phyloP scores from a whole-genome alignment of 768 basidiomycete genomes.

The Daedalea quercina region DNA sequence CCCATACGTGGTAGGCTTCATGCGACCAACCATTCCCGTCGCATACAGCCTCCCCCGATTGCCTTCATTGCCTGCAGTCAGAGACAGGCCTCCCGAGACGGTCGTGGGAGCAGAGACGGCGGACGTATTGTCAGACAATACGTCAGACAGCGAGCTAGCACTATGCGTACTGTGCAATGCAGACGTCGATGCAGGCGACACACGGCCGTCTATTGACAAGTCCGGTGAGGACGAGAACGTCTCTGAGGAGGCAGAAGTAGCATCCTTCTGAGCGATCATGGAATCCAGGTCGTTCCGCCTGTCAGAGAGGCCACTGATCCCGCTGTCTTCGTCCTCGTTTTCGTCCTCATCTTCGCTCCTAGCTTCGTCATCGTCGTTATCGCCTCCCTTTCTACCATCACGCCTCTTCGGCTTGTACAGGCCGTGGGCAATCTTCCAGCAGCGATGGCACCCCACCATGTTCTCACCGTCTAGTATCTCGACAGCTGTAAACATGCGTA shows the following conservation, averaged over 20 bases:
- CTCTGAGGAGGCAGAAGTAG: background rate
- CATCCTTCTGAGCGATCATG: background rate
- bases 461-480: slow-evolving; percentile 93
- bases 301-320: slow-evolving; percentile 15
- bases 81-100: slow-evolving; percentile 5
- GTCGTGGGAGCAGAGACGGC: slow-evolving; percentile 22
- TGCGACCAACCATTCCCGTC: background rate
- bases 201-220: slow-evolving; percentile 7
- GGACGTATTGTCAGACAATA: slow-evolving; percentile 12
- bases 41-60: background rate
- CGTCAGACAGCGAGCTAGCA: slow-evolving; percentile 5
- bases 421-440: slow-evolving; percentile 89
- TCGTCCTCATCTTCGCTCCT: slow-evolving; percentile 14
- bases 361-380: slow-evolving; percentile 5
- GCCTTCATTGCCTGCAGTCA: background rate
- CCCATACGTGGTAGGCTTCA: slow-evolving; percentile 25
- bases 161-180: slow-evolving; percentile 10
- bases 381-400: background rate
- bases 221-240: slow-evolving; percentile 11
- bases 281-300: background rate
- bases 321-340: slow-evolving; percentile 18
- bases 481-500: slow-evolving; percentile 87
- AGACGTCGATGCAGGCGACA: slow-evolving; percentile 22
- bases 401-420: slow-evolving; percentile 32
- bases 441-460: slow-evolving; percentile 86